Percentiles rank a stretch among this genome's conserved stretches.
Conservation (phyloP, 208 protist genomes). For the Porcisia hertigi region DNA sequence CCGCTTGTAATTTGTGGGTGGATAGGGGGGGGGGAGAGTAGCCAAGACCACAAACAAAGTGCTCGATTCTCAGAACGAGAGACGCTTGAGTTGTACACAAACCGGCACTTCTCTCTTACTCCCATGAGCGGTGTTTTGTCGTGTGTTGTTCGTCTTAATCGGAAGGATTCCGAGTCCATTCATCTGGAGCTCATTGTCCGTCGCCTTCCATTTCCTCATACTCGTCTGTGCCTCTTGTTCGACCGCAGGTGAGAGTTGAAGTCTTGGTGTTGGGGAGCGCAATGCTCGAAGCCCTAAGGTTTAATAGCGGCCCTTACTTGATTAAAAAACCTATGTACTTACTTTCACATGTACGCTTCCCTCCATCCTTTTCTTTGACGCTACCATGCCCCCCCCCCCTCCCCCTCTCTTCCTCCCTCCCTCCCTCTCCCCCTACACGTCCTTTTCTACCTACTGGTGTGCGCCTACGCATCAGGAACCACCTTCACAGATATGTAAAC, state of each 20-base stretch:
- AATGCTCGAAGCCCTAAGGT: too few relatives aligned
- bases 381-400: background rate
- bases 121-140: background rate
- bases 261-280: background rate
- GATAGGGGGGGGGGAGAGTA: background rate
- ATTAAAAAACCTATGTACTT: background rate
- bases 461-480: background rate
- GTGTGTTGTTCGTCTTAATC: background rate
- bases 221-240: background rate
- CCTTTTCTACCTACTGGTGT: background rate
- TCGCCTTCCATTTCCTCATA: background rate
- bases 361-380: background rate
- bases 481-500: background rate
- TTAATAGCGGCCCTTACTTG: background rate
- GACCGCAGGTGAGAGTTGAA: background rate
- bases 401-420: background rate
- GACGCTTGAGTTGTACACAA: too few relatives aligned
- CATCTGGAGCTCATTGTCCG: background rate
- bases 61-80: too few relatives aligned
- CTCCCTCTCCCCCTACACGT: background rate
- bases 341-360: background rate
- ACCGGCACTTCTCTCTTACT: background rate
- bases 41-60: too few relatives aligned
- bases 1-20: background rate
- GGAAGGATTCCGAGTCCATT: background rate